Base-by-base conservation (phyloP, 495 filamentous ascomycete genomes). In the Viridothelium virens region DNA sequence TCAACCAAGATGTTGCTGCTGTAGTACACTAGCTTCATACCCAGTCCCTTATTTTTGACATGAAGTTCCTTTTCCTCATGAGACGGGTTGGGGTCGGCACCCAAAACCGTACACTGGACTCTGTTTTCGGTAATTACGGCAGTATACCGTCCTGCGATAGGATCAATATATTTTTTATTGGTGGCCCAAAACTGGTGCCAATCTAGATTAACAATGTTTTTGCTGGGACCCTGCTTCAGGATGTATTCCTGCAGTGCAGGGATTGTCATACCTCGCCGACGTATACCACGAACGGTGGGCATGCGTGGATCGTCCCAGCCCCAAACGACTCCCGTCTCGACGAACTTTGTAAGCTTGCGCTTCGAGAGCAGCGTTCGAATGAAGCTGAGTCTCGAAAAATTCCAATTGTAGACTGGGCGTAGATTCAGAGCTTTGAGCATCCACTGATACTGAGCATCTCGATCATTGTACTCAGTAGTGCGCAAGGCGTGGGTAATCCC, bases 391-490 rank as follows among this genome's bases (percentile, higher is more conserved):
- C 94, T 88, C 47, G 93, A 86, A 78, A 97, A 98, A 76, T 97
- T 92, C 94, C 94, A 97, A 78, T 97, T 89, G 76, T 97, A 86
- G 12, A 97, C 94, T 67, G 85, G 79, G 62, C 94, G 91, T 31
- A 98, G 85, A 69, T 89, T 86, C 59, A 97, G 83, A 0, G 90
- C 84, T 66, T 96, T 86, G 39, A 95, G 74, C 82, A 98, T 92
- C 94, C 94, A 98, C 74, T 94, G 86, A 79, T 97, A 98, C 79
- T 96, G 93, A 11, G 91, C 88, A 77, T 98, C 97, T 63, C 94
- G 90, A 77, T 98, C 95, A 47, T 92, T 89, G 80, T 97, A 98
- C 80, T 98, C 94, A 67, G 92, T 97, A 1, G 94, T 96, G 69
- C 95, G 86, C 63, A 98, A 84, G 37, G 94, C 94, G 74, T 97